A percentile compares a stretch with the other conserved stretches of the same genome.
These are phyloP conservation scores for Aegilops bicornis DNA, from an alignment of 176 grass and related monocot genomes.

Conservation along the genomic window DNA sequence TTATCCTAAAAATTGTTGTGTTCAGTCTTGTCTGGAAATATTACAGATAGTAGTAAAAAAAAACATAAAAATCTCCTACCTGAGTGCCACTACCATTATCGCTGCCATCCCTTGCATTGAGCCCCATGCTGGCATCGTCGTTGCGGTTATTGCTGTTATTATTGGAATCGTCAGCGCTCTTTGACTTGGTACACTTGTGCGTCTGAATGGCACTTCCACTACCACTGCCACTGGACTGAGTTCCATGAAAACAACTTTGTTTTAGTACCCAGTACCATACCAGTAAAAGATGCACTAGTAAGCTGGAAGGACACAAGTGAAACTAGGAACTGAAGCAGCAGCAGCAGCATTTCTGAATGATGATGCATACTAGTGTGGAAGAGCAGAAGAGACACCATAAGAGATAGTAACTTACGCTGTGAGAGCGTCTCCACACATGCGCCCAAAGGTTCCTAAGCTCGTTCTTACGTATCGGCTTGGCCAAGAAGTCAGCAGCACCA, in stretches of 20 bases:
- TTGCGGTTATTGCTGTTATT: slow-evolving; percentile 59
- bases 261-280: background rate
- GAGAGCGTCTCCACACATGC: slow-evolving; percentile 84
- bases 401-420: slow-evolving; percentile 61
- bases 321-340: slow-evolving; percentile 11
- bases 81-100: slow-evolving; percentile 89
- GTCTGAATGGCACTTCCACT: slow-evolving; percentile 92
- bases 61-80: slow-evolving; percentile 42
- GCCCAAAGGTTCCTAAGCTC: slow-evolving; percentile 97
- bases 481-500: slow-evolving; percentile 90
- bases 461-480: slow-evolving; percentile 93
- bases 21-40: background rate
- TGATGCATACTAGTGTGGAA: background rate
- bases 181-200: slow-evolving; percentile 59
- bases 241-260: slow-evolving; percentile 27
- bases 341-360: background rate
- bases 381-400: background rate
- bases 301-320: background rate
- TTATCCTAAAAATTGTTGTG: background rate
- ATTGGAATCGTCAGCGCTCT: slow-evolving; percentile 46
- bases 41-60: slow-evolving; percentile 16
- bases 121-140: slow-evolving; percentile 38
- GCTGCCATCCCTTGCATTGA: slow-evolving; percentile 75
- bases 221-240: slow-evolving; percentile 86
- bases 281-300: background rate